phyloP scores from a whole-genome alignment of 169 alveolate genomes.

The Eimeria tenella region DNA sequence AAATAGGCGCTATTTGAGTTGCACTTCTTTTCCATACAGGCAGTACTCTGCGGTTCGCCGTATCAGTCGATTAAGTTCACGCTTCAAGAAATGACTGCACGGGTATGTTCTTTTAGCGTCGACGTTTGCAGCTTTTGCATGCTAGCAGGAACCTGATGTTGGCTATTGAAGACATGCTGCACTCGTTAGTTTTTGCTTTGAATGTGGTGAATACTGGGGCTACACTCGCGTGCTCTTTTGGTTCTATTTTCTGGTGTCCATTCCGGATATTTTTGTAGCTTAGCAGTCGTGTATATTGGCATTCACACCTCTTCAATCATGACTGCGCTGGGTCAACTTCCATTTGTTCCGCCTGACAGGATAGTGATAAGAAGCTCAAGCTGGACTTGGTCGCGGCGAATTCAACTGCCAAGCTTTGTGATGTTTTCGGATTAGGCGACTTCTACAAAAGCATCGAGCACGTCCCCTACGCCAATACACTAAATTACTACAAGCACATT shows the following conservation, averaged over 20 bases:
- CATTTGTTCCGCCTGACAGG: constrained; percentile 1
- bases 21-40: constrained; percentile 25
- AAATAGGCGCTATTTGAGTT: neutral
- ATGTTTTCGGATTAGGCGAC: constrained; percentile 53
- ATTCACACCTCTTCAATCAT: neutral
- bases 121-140: neutral
- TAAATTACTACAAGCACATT: constrained; percentile 52
- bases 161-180: neutral
- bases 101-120: constrained; percentile 25
- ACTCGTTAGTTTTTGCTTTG: neutral
- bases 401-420: constrained; percentile 63
- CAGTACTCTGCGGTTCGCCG: constrained; percentile 68
- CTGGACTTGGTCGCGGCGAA: constrained; percentile 57
- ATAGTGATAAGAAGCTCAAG: constrained; percentile 45
- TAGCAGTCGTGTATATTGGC: neutral
- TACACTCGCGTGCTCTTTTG: neutral
- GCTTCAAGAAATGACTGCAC: constrained; percentile 77
- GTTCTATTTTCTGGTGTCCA: neutral
- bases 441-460: constrained; percentile 49
- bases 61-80: constrained; percentile 76
- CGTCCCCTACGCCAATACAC: constrained; percentile 72
- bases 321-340: neutral
- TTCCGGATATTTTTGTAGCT: neutral
- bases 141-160: neutral
- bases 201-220: neutral